Conservation (phyloP, 148 eudicot species). For the Dianthus caryophyllus region DNA sequence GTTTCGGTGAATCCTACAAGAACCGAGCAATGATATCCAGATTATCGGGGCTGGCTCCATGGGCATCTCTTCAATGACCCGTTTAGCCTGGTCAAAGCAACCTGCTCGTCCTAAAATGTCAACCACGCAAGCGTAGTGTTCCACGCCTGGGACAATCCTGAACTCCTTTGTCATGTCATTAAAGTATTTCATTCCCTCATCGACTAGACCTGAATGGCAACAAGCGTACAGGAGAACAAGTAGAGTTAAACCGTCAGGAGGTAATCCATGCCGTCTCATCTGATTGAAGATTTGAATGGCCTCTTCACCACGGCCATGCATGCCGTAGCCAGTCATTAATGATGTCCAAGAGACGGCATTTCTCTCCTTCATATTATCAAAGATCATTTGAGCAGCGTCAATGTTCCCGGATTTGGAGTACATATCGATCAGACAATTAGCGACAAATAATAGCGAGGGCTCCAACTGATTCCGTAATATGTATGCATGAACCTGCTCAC, state of each 20-base stretch:
- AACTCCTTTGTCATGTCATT: constrained; percentile 46
- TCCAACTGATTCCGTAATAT: constrained; percentile 46
- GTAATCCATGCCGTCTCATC: constrained; percentile 47
- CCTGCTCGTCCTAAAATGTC: constrained; percentile 76
- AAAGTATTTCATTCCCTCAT: constrained; percentile 53
- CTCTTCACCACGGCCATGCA: constrained; percentile 76
- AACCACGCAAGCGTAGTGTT: constrained; percentile 81
- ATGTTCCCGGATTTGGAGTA: constrained; percentile 73
- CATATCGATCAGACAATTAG: constrained; percentile 74
- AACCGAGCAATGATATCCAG: constrained; percentile 67
- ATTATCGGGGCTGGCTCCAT: constrained; percentile 60
- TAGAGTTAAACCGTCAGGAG: constrained; percentile 57
- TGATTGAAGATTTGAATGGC: constrained; percentile 50
- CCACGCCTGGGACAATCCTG: constrained; percentile 52
- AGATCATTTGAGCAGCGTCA: constrained; percentile 47
- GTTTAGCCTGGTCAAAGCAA: constrained; percentile 55
- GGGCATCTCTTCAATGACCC: constrained; percentile 61
- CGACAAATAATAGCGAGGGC: constrained; percentile 39
- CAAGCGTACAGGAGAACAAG: constrained; percentile 77
- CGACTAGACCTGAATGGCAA: constrained; percentile 71
- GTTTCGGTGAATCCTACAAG: constrained; percentile 53
- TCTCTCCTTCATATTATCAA: constrained; percentile 51
- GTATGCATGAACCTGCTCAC: constrained; percentile 65
- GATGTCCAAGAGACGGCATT: constrained; percentile 83
- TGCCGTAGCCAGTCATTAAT: constrained; percentile 67